Percentiles rank a stretch among this genome's conserved stretches.
These are phyloP conservation scores for Penicillium sp. DNA, from an alignment of 2,329 filamentous ascomycete species.

Conservation along the genomic window DNA sequence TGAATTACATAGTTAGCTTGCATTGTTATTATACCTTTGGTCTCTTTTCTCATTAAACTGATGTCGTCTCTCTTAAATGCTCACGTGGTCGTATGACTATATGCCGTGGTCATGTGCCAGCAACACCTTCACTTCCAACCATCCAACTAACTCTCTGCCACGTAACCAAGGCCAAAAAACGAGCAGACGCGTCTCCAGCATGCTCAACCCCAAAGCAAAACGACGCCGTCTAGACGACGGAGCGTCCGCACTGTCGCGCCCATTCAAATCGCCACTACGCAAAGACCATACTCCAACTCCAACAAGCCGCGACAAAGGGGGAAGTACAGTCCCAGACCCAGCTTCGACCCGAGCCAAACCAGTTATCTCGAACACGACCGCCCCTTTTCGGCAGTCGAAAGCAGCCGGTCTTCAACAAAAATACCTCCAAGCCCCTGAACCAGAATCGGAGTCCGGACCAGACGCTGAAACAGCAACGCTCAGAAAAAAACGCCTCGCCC, in stretches of 20 bases:
- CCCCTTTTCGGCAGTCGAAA: neutral
- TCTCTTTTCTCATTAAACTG: neutral
- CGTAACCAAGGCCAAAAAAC: neutral
- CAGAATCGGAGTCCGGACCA: conserved; percentile 9
- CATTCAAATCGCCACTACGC: conserved; percentile 68
- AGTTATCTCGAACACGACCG: neutral
- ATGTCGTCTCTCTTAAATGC: neutral
- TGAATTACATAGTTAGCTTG: neutral
- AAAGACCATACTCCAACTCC: neutral
- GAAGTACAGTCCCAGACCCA: neutral
- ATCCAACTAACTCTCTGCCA: neutral
- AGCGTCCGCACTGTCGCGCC: conserved; percentile 59
- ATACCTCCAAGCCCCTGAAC: neutral
- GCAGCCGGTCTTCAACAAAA: neutral
- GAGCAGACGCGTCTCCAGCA: neutral
- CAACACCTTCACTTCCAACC: neutral
- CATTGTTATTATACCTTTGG: neutral
- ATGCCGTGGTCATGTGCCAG: conserved; percentile 7
- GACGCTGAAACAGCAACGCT: conserved; percentile 28
- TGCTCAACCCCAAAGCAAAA: conserved; percentile 35
- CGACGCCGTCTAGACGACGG: conserved; percentile 60
- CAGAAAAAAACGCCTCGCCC: conserved; percentile 32
- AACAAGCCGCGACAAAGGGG: neutral
- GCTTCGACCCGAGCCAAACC: neutral
- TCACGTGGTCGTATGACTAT: conserved; percentile 5